Percentiles rank a stretch among this genome's conserved stretches.
phyloP scores from a whole-genome alignment of 2,329 filamentous ascomycete species.

The Microdochium paspali region DNA sequence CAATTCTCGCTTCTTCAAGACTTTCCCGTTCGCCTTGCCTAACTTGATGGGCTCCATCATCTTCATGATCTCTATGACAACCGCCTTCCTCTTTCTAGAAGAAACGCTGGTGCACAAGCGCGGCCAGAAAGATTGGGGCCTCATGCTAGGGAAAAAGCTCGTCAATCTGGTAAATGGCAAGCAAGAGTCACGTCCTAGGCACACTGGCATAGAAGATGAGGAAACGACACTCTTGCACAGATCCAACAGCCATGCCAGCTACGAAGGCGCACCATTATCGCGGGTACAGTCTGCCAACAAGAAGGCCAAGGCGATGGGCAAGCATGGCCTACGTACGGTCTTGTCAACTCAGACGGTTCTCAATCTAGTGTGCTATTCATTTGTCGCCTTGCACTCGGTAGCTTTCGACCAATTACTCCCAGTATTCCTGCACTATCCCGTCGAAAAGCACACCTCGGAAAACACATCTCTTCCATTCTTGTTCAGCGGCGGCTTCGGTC shows the following conservation, averaged over 20 bases:
- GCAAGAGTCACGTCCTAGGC: slow-evolving; percentile 16
- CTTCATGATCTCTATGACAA: slow-evolving; percentile 68
- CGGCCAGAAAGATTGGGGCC: slow-evolving; percentile 62
- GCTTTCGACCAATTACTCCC: slow-evolving; percentile 83
- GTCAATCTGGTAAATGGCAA: slow-evolving; percentile 29
- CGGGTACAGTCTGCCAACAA: slow-evolving; percentile 5
- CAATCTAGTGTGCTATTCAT: slow-evolving; percentile 68
- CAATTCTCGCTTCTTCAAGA: slow-evolving; percentile 55
- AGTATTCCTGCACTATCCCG: slow-evolving; percentile 76
- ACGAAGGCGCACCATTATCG: neutral
- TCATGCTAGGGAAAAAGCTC: slow-evolving; percentile 56
- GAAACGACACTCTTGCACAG: slow-evolving; percentile 45
- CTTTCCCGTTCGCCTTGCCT: slow-evolving; percentile 74
- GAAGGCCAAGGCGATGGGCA: slow-evolving; percentile 9
- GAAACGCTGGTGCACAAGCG: slow-evolving; percentile 74
- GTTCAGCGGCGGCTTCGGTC: slow-evolving; percentile 74
- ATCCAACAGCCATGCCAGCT: slow-evolving; percentile 7
- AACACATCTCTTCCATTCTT: slow-evolving; percentile 64
- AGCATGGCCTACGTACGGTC: slow-evolving; percentile 30
- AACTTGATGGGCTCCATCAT: slow-evolving; percentile 70
- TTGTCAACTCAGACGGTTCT: slow-evolving; percentile 66
- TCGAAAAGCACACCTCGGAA: slow-evolving; percentile 44
- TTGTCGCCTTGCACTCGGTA: slow-evolving; percentile 73
- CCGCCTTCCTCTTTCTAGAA: slow-evolving; percentile 69
- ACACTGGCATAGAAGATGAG: slow-evolving; percentile 42